phyloP scores from a whole-genome alignment of 2,329 filamentous ascomycete genomes.

The Torrubiella hemipterigena region DNA sequence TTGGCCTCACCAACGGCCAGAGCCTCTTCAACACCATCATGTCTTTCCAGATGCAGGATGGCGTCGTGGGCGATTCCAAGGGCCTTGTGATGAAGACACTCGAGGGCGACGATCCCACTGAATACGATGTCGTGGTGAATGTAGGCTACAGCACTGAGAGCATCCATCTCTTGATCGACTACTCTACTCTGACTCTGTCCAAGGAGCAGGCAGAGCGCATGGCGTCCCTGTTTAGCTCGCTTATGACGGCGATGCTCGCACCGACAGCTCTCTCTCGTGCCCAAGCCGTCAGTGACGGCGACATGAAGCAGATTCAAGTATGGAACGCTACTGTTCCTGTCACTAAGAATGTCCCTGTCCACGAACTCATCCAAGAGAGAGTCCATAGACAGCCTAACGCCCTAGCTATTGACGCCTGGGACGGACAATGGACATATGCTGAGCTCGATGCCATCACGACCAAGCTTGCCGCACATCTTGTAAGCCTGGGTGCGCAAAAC shows the following conservation, averaged over 20 bases:
- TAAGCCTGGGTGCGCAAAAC: not conserved
- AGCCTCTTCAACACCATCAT: not conserved
- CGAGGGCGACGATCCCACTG: not conserved
- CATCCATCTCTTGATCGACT: no score
- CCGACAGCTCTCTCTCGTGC: no score
- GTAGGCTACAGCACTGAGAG: no score
- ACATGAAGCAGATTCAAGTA: not conserved
- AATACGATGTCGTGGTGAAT: not conserved
- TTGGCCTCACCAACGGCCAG: slow-evolving; percentile 3
- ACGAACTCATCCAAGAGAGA: not conserved
- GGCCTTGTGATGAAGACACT: not conserved
- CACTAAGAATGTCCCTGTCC: not conserved
- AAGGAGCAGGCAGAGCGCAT: no score
- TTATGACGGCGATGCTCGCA: no score
- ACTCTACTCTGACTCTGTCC: no score
- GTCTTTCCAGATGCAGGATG: not conserved
- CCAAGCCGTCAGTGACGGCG: no score
- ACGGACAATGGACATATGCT: slow-evolving; percentile 6
- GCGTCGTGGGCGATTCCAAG: not conserved
- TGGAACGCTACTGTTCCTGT: not conserved
- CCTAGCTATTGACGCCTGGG: slow-evolving; percentile 6
- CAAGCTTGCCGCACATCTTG: slow-evolving; percentile 2
- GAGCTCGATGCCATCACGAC: slow-evolving; percentile 3
- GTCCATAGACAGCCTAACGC: not conserved
- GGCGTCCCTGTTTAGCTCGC: no score